These are phyloP conservation scores for Barnettozyma siamensis DNA, from an alignment of 805 yeast genomes.

Conservation along the genomic window DNA sequence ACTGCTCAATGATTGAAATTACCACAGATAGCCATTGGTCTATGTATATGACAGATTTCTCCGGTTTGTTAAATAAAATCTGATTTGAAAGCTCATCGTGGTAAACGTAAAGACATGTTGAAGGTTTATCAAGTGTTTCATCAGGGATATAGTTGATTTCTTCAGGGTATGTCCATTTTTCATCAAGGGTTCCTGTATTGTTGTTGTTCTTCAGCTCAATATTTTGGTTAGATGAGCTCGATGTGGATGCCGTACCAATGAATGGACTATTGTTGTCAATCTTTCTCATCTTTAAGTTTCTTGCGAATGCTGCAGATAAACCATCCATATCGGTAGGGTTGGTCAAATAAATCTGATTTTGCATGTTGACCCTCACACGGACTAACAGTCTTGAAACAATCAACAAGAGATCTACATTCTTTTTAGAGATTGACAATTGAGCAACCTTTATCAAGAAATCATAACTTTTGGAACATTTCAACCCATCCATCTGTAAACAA, in stretches of 20 bases:
- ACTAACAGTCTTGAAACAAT: constrained; percentile 45
- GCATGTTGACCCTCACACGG: constrained; percentile 46
- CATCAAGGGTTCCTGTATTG: constrained; percentile 14
- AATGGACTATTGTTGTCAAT: not conserved
- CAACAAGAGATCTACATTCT: constrained; percentile 36
- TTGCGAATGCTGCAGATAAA: constrained; percentile 50
- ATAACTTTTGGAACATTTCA: constrained; percentile 24
- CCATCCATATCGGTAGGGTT: constrained; percentile 61
- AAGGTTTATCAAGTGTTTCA: constrained; percentile 37
- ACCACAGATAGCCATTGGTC: constrained; percentile 47
- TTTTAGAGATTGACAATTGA: constrained; percentile 30
- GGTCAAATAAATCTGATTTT: constrained; percentile 41
- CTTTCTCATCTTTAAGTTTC: constrained; percentile 34
- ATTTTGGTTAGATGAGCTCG: constrained; percentile 10
- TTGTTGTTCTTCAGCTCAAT: not conserved
- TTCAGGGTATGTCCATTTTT: constrained; percentile 62
- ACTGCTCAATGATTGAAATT: constrained; percentile 42
- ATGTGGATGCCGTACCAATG: constrained; percentile 9
- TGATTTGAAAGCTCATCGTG: constrained; percentile 4
- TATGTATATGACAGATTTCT: constrained; percentile 35
- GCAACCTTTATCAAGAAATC: constrained; percentile 27
- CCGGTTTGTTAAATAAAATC: constrained; percentile 21
- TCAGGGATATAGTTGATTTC: constrained; percentile 41
- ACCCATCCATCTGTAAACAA: constrained; percentile 22
- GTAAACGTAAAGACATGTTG: constrained; percentile 11